Conservation (phyloP, 208 protist genomes). For the Angomonas deanei region DNA sequence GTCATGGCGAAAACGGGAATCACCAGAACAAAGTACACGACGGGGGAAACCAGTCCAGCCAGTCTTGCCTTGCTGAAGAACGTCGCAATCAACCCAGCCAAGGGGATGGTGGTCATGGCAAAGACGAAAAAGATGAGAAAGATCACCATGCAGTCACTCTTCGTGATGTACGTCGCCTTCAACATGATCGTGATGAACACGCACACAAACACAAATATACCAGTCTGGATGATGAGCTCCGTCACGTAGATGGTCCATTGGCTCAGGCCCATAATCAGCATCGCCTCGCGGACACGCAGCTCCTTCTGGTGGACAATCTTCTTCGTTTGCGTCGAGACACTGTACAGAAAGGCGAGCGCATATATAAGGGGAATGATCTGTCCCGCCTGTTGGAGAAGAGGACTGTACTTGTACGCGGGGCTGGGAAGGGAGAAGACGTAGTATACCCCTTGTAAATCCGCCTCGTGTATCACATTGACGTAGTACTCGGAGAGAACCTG, state of each 20-base stretch:
- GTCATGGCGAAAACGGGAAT: constrained; percentile 55
- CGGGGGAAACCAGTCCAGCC: constrained; percentile 50
- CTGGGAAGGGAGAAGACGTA: constrained; percentile 33
- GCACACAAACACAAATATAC: constrained; percentile 39
- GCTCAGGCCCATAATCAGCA: constrained; percentile 83
- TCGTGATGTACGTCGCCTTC: constrained; percentile 34
- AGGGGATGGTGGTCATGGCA: constrained; percentile 31
- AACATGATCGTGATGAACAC: constrained; percentile 56
- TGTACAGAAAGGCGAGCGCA: constrained; percentile 74
- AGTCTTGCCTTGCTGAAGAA: constrained; percentile 75
- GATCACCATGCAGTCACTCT: constrained; percentile 23
- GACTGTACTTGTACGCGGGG: constrained; percentile 18
- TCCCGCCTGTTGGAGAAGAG: constrained; percentile 27
- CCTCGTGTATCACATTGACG: constrained; percentile 6
- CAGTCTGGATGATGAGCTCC: constrained; percentile 52
- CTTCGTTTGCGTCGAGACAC: constrained; percentile 70
- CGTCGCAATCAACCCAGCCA: constrained; percentile 45
- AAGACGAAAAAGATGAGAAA: constrained; percentile 60
- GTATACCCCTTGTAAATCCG: constrained; percentile 4
- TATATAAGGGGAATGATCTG: constrained; percentile 56
- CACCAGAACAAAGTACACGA: constrained; percentile 65
- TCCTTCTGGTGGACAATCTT: constrained; percentile 84
- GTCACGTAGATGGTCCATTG: constrained; percentile 46
- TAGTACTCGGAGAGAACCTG: constrained; percentile 32
- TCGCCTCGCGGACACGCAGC: constrained; percentile 66